Conservation (phyloP, 441 rosid genomes). For the Populus hybrid region DNA sequence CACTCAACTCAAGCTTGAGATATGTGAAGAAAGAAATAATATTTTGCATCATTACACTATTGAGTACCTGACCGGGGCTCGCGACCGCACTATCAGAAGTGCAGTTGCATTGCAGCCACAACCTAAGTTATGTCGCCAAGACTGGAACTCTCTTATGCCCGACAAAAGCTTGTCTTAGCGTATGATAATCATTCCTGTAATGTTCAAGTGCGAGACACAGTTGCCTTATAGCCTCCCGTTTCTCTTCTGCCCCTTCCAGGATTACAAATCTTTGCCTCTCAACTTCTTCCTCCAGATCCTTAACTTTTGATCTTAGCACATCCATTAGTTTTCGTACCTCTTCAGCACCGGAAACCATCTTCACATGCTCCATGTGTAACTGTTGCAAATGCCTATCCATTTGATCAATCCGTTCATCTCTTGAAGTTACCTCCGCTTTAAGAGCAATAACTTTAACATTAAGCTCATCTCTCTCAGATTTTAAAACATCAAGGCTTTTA, state of each 20-base stretch:
- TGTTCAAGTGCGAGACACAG: constrained; percentile 80
- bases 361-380: constrained; percentile 56
- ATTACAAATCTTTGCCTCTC: constrained; percentile 51
- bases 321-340: constrained; percentile 26
- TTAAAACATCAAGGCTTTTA: constrained; percentile 27
- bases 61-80: not conserved
- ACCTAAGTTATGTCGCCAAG: constrained; percentile 32
- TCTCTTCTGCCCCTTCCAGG: constrained; percentile 76
- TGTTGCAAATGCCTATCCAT: constrained; percentile 57
- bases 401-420: constrained; percentile 41
- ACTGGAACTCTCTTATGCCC: constrained; percentile 46
- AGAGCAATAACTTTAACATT: constrained; percentile 25
- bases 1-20: not conserved
- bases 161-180: constrained; percentile 48
- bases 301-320: constrained; percentile 32
- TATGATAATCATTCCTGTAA: constrained; percentile 55
- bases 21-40: not conserved
- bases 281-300: constrained; percentile 55
- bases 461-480: constrained; percentile 35
- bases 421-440: constrained; percentile 36
- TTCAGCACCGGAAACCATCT: constrained; percentile 35
- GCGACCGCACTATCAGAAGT: not conserved
- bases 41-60: not conserved
- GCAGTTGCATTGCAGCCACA: not conserved
- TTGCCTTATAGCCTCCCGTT: constrained; percentile 87